These are phyloP conservation scores for Sarocladium oryzae DNA, from an alignment of 2,329 filamentous ascomycete genomes.

Conservation along the genomic window DNA sequence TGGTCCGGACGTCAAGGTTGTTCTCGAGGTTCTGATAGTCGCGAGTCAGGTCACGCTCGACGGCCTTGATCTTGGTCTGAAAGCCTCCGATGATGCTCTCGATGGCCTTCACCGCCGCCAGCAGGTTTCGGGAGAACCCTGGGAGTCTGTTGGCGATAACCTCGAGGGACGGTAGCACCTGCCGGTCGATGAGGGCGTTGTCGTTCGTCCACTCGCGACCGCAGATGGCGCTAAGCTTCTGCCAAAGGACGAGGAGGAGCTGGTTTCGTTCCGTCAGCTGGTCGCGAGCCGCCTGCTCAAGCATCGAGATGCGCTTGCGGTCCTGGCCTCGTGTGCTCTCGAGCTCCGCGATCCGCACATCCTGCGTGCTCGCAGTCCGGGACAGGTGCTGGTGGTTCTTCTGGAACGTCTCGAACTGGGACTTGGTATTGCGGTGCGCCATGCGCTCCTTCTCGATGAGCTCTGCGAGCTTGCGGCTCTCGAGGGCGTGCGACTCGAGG, in stretches of 20 bases:
- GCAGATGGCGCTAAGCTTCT: constrained; percentile 75
- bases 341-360: constrained; percentile 77
- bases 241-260: constrained; percentile 84
- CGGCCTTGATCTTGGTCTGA: constrained; percentile 68
- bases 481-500: constrained; percentile 81
- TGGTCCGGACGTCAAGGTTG: constrained; percentile 69
- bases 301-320: constrained; percentile 64
- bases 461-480: constrained; percentile 77
- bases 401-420: constrained; percentile 81
- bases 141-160: constrained; percentile 79
- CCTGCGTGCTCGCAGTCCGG: constrained; percentile 79
- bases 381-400: constrained; percentile 82
- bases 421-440: constrained; percentile 76
- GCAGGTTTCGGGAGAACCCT: constrained; percentile 83
- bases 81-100: constrained; percentile 75
- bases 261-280: constrained; percentile 87
- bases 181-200: constrained; percentile 82
- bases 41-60: constrained; percentile 86
- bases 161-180: constrained; percentile 74
- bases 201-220: constrained; percentile 88
- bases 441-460: constrained; percentile 87
- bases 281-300: constrained; percentile 78
- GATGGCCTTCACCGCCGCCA: constrained; percentile 80
- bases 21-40: constrained; percentile 85
- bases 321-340: constrained; percentile 75